Base-by-base conservation (phyloP, 495 filamentous ascomycete genomes). In the Polyplosphaeria fusca region DNA sequence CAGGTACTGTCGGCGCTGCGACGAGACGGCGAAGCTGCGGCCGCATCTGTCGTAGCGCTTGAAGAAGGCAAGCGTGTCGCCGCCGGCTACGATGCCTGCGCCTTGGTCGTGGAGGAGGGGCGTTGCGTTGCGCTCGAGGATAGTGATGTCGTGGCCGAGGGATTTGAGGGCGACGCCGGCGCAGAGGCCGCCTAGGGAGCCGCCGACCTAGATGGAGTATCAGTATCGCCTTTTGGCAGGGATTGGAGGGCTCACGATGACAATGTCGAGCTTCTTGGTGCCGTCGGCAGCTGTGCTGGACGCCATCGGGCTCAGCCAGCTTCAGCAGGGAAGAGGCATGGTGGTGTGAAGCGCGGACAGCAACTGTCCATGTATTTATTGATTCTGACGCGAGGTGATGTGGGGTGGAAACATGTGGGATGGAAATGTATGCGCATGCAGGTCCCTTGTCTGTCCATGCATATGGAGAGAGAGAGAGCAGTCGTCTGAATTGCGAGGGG, bases 31-130 rank as follows among this genome's bases (percentile, higher is more conserved):
- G 13, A 61, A 26, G 4, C 43, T 9, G 2, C 58, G 43, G 11
- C 41, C 38, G 27, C 50, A 55, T 9, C 58, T 42, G 20, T 61
- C 51, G 28, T 61, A 55, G 5, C 52, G 43, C 40, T 61, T 61
- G 52, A 61, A 61, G 58, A 61, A 55, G 20, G 42, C 4, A 38
- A 61, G 51, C 19, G 52, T 55, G 23, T 61, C 58, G 9, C 52
- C 58, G 39, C 58, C 58, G 5, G 52, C 43, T 0, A 78, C 75
- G 26, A 84, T 78, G 1, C 80, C 79, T 4, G 80, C 80, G 14
- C 80, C 81, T 68, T 82, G 77, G 60, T 79, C 75, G 43, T 79
- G 73, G 16, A 61, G 51, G 19, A 61, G 50, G 5, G 58, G 18
- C 13, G 58, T 43, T 4, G 58, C 43, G 22, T 61, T 61, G 0